A percentile compares a stretch with the other conserved stretches of the same genome.
These are phyloP conservation scores for Xylaria scruposa DNA, from an alignment of 495 filamentous ascomycete species.

Conservation along the genomic window DNA sequence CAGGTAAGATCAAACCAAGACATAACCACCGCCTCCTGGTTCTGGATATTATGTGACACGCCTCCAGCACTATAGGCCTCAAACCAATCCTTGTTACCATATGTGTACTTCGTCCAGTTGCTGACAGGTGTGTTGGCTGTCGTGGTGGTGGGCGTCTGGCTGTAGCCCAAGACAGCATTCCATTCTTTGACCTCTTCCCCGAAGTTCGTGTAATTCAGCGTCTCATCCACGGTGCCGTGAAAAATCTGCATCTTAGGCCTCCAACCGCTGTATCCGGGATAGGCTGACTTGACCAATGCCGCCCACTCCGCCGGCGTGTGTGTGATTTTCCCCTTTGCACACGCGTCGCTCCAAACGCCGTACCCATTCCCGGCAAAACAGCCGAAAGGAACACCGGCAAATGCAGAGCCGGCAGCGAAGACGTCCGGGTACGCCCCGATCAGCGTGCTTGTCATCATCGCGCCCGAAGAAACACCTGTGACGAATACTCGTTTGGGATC, in stretches of 20 bases:
- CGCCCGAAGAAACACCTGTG: slow-evolving; percentile 57
- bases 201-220: slow-evolving; percentile 57
- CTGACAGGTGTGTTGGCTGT: slow-evolving; percentile 44
- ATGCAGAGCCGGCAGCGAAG: slow-evolving; percentile 56
- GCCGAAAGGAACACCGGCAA: slow-evolving; percentile 66
- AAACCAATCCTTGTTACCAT: slow-evolving; percentile 50
- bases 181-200: slow-evolving; percentile 62
- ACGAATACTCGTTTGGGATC: slow-evolving; percentile 55
- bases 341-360: slow-evolving; percentile 54
- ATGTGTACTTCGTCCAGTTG: slow-evolving; percentile 56
- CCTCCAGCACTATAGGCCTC: slow-evolving; percentile 57
- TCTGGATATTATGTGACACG: slow-evolving; percentile 58
- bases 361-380: slow-evolving; percentile 60
- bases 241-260: slow-evolving; percentile 63
- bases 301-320: slow-evolving; percentile 53
- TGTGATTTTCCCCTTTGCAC: slow-evolving; percentile 50
- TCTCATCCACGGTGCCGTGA: slow-evolving; percentile 57
- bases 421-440: slow-evolving; percentile 49
- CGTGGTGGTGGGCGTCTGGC: slow-evolving; percentile 39
- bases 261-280: slow-evolving; percentile 57
- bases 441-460: slow-evolving; percentile 58
- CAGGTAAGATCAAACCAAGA: slow-evolving; percentile 57
- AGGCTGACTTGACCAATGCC: slow-evolving; percentile 51
- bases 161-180: slow-evolving; percentile 43
- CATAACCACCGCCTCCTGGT: slow-evolving; percentile 56